Evolutionary conservation across 1,284 basidiomycete genomes (phyloP), one percentile per base, ranked within the genome.

Genomic region (Xanthoconium separans): DNA sequence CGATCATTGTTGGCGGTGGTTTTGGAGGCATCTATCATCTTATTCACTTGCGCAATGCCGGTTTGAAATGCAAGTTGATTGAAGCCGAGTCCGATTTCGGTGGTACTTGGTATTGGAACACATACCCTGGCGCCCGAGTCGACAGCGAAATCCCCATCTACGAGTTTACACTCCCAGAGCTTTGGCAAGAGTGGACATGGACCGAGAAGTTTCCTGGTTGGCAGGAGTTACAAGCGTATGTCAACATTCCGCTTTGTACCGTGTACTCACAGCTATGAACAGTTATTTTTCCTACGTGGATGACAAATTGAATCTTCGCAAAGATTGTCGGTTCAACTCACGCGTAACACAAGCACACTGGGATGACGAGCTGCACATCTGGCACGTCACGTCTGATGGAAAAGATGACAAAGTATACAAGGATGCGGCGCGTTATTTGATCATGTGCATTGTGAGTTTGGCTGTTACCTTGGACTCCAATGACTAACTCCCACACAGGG

Each of bases 111-210:
- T 55, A 55, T 30, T 60, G 59, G 59, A 61, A 62, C 24, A 62
- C 24, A 13, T 62, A 62, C 33, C 61, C 61, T 16, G 57, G 61
- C 1, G 61, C 63, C 8, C 61, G 61, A 4, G 50, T 54, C 4
- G 63, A 63, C 20, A 63, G 44, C 10, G 45, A 55, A 8, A 46
- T 62, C 13, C 60, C 62, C 6, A 4, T 6, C 9, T 65, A 65
- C 31, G 61, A 65, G 12, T 59, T 60, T 20, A 50, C 62, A 0
- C 42, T 30, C 11, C 58, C 53, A 2, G 58, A 62, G 6, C 52
- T 62, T 9, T 65, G 62, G 61, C 44, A 50, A 20, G 54, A 9
- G 5, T 63, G 63, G 63, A 48, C 51, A 2, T 62, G 62, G 62
- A 51, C 62, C 0, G 56, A 72, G 34, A 62, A 18, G 22, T 62